Evolutionary conservation across 768 basidiomycete genomes (phyloP).

Genomic region (Hericium rajendrae): DNA sequence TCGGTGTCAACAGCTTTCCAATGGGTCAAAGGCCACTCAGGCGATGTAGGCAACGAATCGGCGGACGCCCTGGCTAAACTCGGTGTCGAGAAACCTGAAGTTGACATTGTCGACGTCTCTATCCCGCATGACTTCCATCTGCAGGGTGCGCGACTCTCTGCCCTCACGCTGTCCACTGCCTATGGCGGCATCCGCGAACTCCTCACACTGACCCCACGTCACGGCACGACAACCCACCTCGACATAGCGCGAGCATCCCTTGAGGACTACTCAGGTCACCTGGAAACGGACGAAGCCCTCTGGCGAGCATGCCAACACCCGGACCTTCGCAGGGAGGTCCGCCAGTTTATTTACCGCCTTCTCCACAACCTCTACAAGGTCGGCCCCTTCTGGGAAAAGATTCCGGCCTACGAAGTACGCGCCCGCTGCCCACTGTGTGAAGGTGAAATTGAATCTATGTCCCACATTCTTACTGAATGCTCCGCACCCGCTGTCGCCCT

Average conservation of each 20-base stretch:
- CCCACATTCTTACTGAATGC: too few species aligned
- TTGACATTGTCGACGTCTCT: neutral
- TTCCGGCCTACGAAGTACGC: too few species aligned
- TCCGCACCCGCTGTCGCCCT: too few species aligned
- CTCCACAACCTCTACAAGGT: too few species aligned
- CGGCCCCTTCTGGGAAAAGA: too few species aligned
- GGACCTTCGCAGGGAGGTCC: too few species aligned
- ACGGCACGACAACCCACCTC: neutral
- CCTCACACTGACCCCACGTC: neutral
- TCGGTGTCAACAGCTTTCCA: neutral
- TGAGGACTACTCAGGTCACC: neutral
- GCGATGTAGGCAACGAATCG: constrained; percentile 4
- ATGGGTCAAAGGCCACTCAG: constrained; percentile 13
- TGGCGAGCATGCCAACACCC: neutral
- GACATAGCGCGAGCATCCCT: neutral
- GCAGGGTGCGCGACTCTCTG: neutral
- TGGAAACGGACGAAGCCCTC: neutral
- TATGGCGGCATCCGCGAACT: neutral
- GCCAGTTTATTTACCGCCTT: too few species aligned
- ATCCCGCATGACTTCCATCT: neutral
- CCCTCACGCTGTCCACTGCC: neutral
- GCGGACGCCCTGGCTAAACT: neutral
- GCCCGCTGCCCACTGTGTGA: too few species aligned
- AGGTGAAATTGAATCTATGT: too few species aligned
- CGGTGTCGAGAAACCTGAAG: neutral